Conservation (phyloP, 306 rosid species). For the Trifolium dubium region DNA sequence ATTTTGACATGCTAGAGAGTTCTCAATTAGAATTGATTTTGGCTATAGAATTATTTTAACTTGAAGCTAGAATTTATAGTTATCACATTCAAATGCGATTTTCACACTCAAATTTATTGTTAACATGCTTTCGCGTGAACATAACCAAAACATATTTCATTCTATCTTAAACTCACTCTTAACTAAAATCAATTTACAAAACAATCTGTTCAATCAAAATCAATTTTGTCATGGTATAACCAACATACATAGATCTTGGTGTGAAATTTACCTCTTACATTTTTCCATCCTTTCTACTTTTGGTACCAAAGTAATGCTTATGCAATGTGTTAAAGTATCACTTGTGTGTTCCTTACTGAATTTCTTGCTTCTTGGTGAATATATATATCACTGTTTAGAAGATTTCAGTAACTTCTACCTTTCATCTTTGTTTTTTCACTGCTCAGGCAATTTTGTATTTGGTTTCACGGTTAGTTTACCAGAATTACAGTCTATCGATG, state of each 20-base stretch:
- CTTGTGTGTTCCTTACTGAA: conserved; percentile 33
- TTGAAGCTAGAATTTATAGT: background rate
- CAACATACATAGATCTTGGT: conserved; percentile 1
- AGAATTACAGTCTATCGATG: too few species aligned
- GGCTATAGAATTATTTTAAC: background rate
- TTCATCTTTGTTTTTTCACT: background rate
- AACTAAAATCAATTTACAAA: too few species aligned
- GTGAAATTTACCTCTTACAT: conserved; percentile 16
- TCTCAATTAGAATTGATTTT: too few species aligned
- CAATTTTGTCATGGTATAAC: background rate
- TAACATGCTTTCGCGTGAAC: background rate
- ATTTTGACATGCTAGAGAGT: background rate
- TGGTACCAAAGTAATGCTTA: conserved; percentile 10
- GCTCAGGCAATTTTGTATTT: too few species aligned
- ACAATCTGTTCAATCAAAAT: too few species aligned
- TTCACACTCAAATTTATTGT: background rate
- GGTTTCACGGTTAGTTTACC: too few species aligned
- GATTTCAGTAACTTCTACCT: conserved; percentile 17
- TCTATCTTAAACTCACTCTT: too few species aligned
- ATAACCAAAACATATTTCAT: background rate
- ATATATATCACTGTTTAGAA: background rate
- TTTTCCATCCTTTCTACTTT: conserved; percentile 19
- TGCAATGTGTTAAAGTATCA: background rate
- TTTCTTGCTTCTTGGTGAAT: conserved; percentile 28
- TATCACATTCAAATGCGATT: too few species aligned